phyloP scores from a whole-genome alignment of 495 filamentous ascomycete genomes.

The Neurospora pannonica region DNA sequence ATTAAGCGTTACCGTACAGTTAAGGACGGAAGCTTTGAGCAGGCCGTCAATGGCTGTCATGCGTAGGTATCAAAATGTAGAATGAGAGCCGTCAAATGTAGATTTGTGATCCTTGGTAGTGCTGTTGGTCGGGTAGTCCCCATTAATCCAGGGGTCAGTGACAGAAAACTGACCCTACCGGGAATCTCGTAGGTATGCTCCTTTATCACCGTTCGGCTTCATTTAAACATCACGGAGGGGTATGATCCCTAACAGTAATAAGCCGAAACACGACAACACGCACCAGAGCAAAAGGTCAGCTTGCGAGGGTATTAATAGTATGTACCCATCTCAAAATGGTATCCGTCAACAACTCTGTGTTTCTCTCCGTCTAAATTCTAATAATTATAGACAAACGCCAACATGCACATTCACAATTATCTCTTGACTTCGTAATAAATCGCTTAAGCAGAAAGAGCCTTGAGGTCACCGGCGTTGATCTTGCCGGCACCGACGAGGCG shows the following conservation, averaged over 20 bases:
- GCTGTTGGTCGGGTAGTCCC: no score
- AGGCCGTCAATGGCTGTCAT: no score
- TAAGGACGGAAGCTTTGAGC: no score
- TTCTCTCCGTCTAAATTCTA: not conserved
- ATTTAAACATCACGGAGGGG: no score
- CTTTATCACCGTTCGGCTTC: no score
- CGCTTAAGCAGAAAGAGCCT: slow-evolving; percentile 25
- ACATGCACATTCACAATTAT: not conserved
- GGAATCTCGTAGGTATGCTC: no score
- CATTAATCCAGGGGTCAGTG: no score
- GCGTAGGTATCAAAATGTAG: no score
- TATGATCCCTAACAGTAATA: not conserved
- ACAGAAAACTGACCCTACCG: no score
- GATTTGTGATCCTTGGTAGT: no score
- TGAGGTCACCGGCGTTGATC: slow-evolving; percentile 66
- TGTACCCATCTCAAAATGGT: not conserved
- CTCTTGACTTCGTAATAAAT: not conserved
- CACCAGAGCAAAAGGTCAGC: not conserved
- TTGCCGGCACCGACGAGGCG: slow-evolving; percentile 67
- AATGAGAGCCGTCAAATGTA: no score
- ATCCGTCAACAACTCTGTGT: not conserved
- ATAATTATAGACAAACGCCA: not conserved
- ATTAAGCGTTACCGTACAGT: not conserved
- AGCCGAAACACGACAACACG: not conserved
- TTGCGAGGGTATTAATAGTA: not conserved